A percentile compares a stretch with the other conserved stretches of the same genome.
These are phyloP conservation scores for Gossypium herbaceum DNA, from an alignment of 345 rosid species.

Conservation along the genomic window DNA sequence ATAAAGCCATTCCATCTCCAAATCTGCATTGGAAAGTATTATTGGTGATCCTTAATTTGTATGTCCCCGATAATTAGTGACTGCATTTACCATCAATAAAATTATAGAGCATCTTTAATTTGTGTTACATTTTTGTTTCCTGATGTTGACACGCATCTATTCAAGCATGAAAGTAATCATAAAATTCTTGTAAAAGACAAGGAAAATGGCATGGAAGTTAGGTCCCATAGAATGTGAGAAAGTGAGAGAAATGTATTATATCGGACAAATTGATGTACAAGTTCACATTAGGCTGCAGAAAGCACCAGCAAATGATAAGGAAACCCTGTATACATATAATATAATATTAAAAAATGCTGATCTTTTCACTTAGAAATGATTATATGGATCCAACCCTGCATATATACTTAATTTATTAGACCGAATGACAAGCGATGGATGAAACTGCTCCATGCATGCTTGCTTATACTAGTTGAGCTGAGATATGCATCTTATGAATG, in stretches of 20 bases:
- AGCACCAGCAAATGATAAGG: conserved; percentile 3
- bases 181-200: conserved; percentile 8
- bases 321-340: not conserved
- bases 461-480: not conserved
- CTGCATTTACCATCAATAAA: not conserved
- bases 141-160: not conserved
- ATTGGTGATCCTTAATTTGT: not conserved
- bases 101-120: not conserved
- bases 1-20: conserved; percentile 6
- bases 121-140: not conserved
- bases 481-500: not conserved
- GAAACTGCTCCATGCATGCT: too few relatives aligned
- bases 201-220: not conserved
- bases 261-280: conserved; percentile 1
- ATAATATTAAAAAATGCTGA: too few relatives aligned
- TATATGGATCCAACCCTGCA: too few relatives aligned
- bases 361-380: too few relatives aligned
- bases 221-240: conserved; percentile 5
- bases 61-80: not conserved
- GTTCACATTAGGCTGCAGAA: not conserved
- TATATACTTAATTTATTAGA: too few relatives aligned
- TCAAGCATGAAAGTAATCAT: conserved; percentile 9
- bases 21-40: not conserved
- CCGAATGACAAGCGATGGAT: too few relatives aligned
- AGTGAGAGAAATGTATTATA: conserved; percentile 6